Conservation (phyloP, 2,329 filamentous ascomycete species). For the Colletotrichum abscissum region DNA sequence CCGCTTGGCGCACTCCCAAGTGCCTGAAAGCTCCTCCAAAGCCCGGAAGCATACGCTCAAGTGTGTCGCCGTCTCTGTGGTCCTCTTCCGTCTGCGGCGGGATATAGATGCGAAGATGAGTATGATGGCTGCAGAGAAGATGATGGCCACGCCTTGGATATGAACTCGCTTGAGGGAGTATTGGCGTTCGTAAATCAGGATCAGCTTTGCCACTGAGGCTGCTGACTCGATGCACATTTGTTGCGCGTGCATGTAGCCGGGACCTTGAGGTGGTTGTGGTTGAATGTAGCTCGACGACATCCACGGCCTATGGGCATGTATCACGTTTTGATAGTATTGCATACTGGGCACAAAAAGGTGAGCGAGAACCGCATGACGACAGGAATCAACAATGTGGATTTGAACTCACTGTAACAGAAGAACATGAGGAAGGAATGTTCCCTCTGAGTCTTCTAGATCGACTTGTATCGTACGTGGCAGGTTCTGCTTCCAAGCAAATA, state of each 20-base stretch:
- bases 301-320: slow-evolving; percentile 41
- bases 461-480: slow-evolving; percentile 36
- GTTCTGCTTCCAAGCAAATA: slow-evolving; percentile 39
- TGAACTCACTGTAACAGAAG: slow-evolving; percentile 38
- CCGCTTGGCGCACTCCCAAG: slow-evolving; percentile 41
- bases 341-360: slow-evolving; percentile 34
- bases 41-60: slow-evolving; percentile 41
- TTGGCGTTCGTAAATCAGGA: slow-evolving; percentile 35
- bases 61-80: slow-evolving; percentile 20
- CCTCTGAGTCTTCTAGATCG: slow-evolving; percentile 35
- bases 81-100: slow-evolving; percentile 24
- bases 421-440: slow-evolving; percentile 39
- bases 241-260: slow-evolving; percentile 39
- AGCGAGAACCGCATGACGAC: background rate
- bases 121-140: slow-evolving; percentile 37
- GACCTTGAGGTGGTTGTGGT: slow-evolving; percentile 37
- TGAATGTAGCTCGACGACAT: slow-evolving; percentile 40
- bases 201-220: slow-evolving; percentile 35
- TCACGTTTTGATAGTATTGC: slow-evolving; percentile 42
- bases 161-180: slow-evolving; percentile 38
- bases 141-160: slow-evolving; percentile 39
- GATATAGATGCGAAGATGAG: slow-evolving; percentile 38
- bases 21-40: slow-evolving; percentile 36
- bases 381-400: background rate
- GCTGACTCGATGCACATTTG: slow-evolving; percentile 39